These are phyloP conservation scores for Psilocybe cubensis DNA, from an alignment of 768 basidiomycete genomes.

Conservation along the genomic window DNA sequence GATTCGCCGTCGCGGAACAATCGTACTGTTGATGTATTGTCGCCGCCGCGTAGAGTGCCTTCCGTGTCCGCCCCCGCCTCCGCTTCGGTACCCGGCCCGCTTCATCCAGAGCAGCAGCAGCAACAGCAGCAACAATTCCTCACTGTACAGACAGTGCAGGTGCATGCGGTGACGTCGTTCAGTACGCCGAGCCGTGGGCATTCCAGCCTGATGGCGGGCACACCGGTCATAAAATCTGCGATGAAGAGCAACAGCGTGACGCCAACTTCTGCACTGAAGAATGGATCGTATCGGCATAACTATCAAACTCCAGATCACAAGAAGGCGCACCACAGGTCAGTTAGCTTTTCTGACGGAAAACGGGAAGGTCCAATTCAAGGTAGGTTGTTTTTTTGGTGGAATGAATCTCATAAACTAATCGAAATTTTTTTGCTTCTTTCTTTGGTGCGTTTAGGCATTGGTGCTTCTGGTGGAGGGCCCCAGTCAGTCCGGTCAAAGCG, in stretches of 20 bases:
- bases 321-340: conserved; percentile 70
- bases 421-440: conserved; percentile 2
- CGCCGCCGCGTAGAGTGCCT: neutral
- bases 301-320: conserved; percentile 59
- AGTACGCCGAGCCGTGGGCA: conserved; percentile 31
- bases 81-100: neutral
- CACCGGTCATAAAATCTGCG: conserved; percentile 44
- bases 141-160: conserved; percentile 21
- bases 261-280: conserved; percentile 63
- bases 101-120: conserved; percentile 2
- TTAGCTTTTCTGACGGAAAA: conserved; percentile 97
- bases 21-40: conserved; percentile 5
- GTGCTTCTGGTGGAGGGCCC: conserved; percentile 31
- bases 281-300: conserved; percentile 43
- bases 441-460: conserved; percentile 19
- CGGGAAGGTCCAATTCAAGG: conserved; percentile 87
- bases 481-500: conserved; percentile 77
- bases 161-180: conserved; percentile 15
- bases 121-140: conserved; percentile 16
- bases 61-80: conserved; percentile 7
- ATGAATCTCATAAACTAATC: too few relatives aligned
- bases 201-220: conserved; percentile 21
- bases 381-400: conserved; percentile 8
- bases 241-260: conserved; percentile 50
- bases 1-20: conserved; percentile 28